phyloP scores from a whole-genome alignment of 371 early-diverging fungal genomes.

The Umbelopsis sp. region DNA sequence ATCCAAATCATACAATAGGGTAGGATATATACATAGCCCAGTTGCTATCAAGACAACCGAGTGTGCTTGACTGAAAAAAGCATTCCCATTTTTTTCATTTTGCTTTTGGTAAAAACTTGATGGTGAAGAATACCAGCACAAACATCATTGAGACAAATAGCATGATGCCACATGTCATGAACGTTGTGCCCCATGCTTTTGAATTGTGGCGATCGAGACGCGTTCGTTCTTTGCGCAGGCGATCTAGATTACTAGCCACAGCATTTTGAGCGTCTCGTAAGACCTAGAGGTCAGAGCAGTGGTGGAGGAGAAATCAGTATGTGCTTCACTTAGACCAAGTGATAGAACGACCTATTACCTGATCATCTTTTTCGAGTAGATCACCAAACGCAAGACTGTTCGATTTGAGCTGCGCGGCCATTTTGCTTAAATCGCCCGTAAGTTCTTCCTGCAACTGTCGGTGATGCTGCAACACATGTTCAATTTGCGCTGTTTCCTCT shows the following conservation, averaged over 20 bases:
- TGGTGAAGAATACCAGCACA: conserved; percentile 69
- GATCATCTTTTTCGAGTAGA: conserved; percentile 60
- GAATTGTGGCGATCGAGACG: conserved; percentile 60
- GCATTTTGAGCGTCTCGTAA: conserved; percentile 55
- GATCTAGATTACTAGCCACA: conserved; percentile 53
- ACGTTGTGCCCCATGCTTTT: conserved; percentile 73
- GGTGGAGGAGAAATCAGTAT: no score
- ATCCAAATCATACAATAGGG: conserved; percentile 14
- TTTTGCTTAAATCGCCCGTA: conserved; percentile 63
- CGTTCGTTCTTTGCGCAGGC: conserved; percentile 53
- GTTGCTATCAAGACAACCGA: not conserved
- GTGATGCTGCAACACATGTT: conserved; percentile 66
- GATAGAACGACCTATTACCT: conserved; percentile 24
- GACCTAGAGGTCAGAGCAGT: conserved; percentile 23
- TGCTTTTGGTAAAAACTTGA: conserved; percentile 69
- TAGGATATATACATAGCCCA: conserved; percentile 17
- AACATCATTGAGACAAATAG: conserved; percentile 69
- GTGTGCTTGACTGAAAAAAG: not conserved
- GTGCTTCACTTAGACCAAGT: no score
- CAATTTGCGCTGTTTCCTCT: conserved; percentile 45
- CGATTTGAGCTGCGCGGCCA: conserved; percentile 68
- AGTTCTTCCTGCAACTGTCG: conserved; percentile 71
- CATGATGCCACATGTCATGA: conserved; percentile 65
- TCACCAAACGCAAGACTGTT: conserved; percentile 69
- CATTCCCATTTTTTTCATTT: conserved; percentile 20